Percentiles rank a stretch among this genome's conserved stretches.
Evolutionary conservation across 768 basidiomycete genomes (phyloP).

Genomic region (Tulasnella sp.): DNA sequence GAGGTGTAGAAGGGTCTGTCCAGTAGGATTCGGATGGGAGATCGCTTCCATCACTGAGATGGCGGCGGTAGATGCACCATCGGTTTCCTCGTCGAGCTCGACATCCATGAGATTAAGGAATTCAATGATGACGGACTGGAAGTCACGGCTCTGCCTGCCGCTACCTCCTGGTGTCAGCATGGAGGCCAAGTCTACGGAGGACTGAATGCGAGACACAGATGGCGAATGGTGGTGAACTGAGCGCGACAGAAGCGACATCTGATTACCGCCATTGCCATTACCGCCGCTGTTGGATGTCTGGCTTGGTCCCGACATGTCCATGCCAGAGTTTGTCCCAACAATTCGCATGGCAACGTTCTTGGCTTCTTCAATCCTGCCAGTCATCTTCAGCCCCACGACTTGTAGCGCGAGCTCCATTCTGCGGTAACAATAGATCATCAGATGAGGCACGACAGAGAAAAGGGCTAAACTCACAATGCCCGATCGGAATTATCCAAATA

Average conservation of each 20-base stretch:
- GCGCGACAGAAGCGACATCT: not conserved
- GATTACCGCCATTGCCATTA: slow-evolving; percentile 31
- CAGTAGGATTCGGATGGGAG: slow-evolving; percentile 54
- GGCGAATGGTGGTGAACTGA: not conserved
- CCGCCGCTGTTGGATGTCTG: slow-evolving; percentile 33
- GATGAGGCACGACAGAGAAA: slow-evolving; percentile 6
- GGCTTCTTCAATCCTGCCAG: slow-evolving; percentile 86
- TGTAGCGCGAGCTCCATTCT: slow-evolving; percentile 95
- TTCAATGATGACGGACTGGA: slow-evolving; percentile 68
- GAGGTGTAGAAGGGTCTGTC: slow-evolving; percentile 85
- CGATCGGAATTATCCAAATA: slow-evolving; percentile 87
- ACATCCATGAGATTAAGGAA: slow-evolving; percentile 72
- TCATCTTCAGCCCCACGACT: slow-evolving; percentile 94
- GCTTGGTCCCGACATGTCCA: slow-evolving; percentile 24
- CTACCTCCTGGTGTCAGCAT: not conserved
- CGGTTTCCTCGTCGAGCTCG: slow-evolving; percentile 31
- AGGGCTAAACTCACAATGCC: slow-evolving; percentile 52
- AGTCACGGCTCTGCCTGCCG: slow-evolving; percentile 39
- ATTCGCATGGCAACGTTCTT: slow-evolving; percentile 90
- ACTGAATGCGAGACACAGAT: slow-evolving; percentile 12
- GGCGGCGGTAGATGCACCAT: slow-evolving; percentile 27
- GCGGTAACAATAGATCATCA: slow-evolving; percentile 15
- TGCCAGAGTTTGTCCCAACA: slow-evolving; percentile 45
- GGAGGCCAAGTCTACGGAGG: slow-evolving; percentile 2
- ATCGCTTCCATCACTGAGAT: slow-evolving; percentile 45